phyloP scores from a whole-genome alignment of 352 stramenopile genomes.

The Thalassiosira livingstoniorum region DNA sequence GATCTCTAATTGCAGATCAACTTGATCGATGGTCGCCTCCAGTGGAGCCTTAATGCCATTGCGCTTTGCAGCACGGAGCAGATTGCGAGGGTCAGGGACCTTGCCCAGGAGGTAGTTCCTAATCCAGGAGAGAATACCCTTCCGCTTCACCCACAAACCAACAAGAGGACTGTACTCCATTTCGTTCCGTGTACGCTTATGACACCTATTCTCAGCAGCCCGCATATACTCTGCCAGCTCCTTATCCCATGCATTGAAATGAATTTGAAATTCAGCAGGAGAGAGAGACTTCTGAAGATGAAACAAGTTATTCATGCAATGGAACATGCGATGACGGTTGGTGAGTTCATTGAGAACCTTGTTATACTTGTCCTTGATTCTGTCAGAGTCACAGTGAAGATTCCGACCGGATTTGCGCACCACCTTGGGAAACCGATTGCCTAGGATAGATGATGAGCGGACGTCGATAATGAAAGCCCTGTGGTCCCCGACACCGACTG shows the following conservation, averaged over 20 bases:
- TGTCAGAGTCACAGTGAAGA: neutral
- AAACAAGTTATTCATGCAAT: no score
- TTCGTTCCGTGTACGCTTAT: neutral
- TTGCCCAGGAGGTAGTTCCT: slow-evolving; percentile 1
- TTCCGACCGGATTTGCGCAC: neutral
- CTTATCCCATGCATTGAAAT: slow-evolving; percentile 15
- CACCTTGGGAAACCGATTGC: neutral
- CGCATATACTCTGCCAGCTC: slow-evolving; percentile 8
- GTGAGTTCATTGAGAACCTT: no score
- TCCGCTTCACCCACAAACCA: neutral
- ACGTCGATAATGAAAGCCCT: neutral
- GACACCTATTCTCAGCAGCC: slow-evolving; percentile 10
- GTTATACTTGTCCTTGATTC: no score
- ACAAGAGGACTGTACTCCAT: slow-evolving; percentile 4
- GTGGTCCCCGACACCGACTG: neutral
- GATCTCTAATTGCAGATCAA: neutral
- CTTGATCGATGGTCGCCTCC: neutral
- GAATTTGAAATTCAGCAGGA: slow-evolving; percentile 19
- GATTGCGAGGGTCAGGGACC: slow-evolving; percentile 2
- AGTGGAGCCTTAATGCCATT: neutral
- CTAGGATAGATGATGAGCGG: neutral
- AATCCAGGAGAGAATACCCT: neutral
- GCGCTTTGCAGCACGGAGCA: neutral
- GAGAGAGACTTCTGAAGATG: no score
- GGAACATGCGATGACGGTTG: no score